Conservation (phyloP, 179 eudicot genomes). For the Camellia oleifera region DNA sequence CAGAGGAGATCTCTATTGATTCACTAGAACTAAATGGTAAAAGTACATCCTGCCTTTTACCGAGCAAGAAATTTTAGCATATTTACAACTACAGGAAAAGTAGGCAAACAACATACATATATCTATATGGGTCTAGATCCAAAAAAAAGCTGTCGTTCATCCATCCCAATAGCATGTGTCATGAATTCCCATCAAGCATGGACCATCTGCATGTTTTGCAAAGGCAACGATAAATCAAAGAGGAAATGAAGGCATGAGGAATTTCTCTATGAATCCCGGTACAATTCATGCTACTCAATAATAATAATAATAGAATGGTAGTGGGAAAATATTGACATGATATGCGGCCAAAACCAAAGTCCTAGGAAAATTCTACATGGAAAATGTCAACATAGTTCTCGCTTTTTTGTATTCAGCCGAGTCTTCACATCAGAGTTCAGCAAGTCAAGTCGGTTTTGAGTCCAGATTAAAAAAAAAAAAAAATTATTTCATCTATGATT, state of each 20-base stretch:
- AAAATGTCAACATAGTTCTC: neutral
- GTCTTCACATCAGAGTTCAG: neutral
- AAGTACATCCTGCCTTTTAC: conserved; percentile 2
- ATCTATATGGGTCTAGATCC: neutral
- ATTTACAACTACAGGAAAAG: conserved; percentile 18
- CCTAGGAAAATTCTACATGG: neutral
- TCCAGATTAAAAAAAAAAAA: too few species aligned
- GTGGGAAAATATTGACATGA: neutral
- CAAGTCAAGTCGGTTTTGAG: neutral
- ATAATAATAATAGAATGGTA: neutral
- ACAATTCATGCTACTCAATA: neutral
- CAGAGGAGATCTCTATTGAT: neutral
- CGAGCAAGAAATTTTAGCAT: neutral
- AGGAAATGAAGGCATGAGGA: neutral
- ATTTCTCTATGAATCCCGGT: neutral
- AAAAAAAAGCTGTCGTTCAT: neutral
- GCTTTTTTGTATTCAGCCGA: neutral
- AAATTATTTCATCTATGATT: neutral
- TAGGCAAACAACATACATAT: conserved; percentile 5
- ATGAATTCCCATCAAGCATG: conserved; percentile 35
- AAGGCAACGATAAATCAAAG: neutral
- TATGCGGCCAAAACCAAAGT: neutral
- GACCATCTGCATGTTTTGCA: conserved; percentile 45
- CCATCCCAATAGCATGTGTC: neutral
- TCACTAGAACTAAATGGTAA: neutral